A percentile compares a stretch with the other conserved stretches of the same genome.
Conservation (phyloP, 768 basidiomycete species). For the Rhodotorula diobovata region DNA sequence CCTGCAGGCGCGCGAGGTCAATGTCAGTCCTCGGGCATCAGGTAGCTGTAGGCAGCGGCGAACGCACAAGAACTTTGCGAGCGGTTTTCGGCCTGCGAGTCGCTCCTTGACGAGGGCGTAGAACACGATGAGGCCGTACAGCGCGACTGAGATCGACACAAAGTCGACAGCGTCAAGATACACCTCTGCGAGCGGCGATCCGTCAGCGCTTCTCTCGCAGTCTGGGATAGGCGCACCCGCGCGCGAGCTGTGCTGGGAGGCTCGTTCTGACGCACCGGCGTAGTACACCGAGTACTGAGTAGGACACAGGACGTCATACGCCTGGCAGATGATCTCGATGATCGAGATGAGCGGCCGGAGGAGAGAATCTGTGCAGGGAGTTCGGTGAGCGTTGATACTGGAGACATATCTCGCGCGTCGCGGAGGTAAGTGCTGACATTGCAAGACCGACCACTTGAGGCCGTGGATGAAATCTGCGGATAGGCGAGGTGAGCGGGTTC, state of each 20-base stretch:
- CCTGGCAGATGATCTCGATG: constrained; percentile 70
- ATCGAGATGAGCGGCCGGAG: constrained; percentile 38
- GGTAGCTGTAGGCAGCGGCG: too few relatives aligned
- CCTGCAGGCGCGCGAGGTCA: not conserved
- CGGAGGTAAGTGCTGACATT: too few relatives aligned
- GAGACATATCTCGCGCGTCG: too few relatives aligned
- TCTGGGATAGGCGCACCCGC: too few relatives aligned
- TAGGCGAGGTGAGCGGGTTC: constrained; percentile 19
- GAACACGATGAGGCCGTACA: constrained; percentile 79
- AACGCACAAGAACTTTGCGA: constrained; percentile 80
- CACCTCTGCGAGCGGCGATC: constrained; percentile 12
- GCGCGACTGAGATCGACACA: constrained; percentile 76
- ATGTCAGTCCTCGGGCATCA: not conserved
- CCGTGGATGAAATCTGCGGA: constrained; percentile 86
- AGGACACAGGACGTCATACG: constrained; percentile 63
- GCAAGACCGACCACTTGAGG: constrained; percentile 74
- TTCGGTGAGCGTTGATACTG: not conserved
- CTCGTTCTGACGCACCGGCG: constrained; percentile 18
- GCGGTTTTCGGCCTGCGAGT: constrained; percentile 66
- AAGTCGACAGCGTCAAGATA: constrained; percentile 73
- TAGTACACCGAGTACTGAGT: constrained; percentile 41
- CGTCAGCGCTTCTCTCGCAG: not conserved
- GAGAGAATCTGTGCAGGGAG: not conserved
- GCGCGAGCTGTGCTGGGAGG: too few relatives aligned
- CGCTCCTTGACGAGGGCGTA: constrained; percentile 77